A percentile compares a stretch with the other conserved stretches of the same genome.
phyloP scores from a whole-genome alignment of 2,329 filamentous ascomycete species.

The Colletotrichum lupini region DNA sequence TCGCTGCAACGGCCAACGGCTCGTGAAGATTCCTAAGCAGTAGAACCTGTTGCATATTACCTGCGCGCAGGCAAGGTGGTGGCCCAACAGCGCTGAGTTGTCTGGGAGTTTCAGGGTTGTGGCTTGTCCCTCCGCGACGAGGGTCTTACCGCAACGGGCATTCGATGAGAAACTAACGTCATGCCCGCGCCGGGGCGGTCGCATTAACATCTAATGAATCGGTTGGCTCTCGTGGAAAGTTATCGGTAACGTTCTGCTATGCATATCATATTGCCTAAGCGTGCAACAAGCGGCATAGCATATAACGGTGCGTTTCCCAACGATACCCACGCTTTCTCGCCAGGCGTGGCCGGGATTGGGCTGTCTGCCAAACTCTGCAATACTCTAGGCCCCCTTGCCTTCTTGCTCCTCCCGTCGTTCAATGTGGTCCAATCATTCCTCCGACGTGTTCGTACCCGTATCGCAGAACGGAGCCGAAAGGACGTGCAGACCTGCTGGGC shows the following conservation, averaged over 20 bases:
- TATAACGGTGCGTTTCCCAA: background rate
- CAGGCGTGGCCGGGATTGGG: slow-evolving; percentile 1
- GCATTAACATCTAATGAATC: slow-evolving; percentile 11
- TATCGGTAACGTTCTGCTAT: background rate
- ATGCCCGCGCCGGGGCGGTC: slow-evolving; percentile 24
- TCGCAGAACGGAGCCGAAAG: background rate
- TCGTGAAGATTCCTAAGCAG: background rate
- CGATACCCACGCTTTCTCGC: background rate
- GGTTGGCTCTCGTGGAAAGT: background rate
- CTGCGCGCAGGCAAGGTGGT: background rate
- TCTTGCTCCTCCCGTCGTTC: background rate
- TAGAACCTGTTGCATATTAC: no score
- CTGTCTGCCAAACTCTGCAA: slow-evolving; percentile 2
- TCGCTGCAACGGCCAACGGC: background rate
- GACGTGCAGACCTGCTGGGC: background rate
- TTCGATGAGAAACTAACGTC: slow-evolving; percentile 32
- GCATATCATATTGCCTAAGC: slow-evolving; percentile 6
- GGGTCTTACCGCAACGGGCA: slow-evolving; percentile 33
- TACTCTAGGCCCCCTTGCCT: background rate
- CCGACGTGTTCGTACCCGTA: slow-evolving; percentile 29
- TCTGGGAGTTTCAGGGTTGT: slow-evolving; percentile 23
- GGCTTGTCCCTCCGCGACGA: slow-evolving; percentile 3
- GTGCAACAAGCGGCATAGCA: background rate
- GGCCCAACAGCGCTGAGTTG: background rate
- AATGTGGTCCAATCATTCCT: background rate